Base-by-base conservation (phyloP, 2,329 filamentous ascomycete genomes). In the Coniosporium tulheliwenetii region DNA sequence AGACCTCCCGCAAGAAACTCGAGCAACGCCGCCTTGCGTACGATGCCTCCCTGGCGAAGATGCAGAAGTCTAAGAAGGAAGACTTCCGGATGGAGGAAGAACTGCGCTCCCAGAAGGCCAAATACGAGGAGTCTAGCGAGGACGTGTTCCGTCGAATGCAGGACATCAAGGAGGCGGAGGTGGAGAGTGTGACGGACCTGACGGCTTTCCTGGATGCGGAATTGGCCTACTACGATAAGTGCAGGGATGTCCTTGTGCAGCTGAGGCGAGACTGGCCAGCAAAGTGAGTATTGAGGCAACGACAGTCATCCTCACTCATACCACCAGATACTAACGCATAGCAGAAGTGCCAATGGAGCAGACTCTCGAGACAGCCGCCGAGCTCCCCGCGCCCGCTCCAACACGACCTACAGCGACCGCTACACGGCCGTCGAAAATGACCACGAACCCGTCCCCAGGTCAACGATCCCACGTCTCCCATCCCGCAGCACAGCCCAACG, bases 21-120 rank as follows among this genome's bases (percentile, higher is more conserved):
- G 91, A 96, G 58, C 83, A 70, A 53, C 79, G 89, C 43, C 77
- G 89, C 44, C 70, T 96, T 43, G 86, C 86, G 47, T 95, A 93
- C 59, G 89, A 96, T 58, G 81, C 89, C 30, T 87, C 83, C 45
- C 77, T 85, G 38, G 76, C 77, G 47, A 95, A 94, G 67, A 79
- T 94, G 75, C 80, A 93, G 54, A 95, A 94, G 62, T 79, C 81
- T 16, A 93, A 93, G 66, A 85, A 81, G 53, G 89, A 96, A 54
- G 89, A 96, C 58, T 93, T 91, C 65, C 74, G 85, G 46, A 72
- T 91, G 42, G 91, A 96, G 60, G 89, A 96, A 57, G 89, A 96
- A 61, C 73, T 94, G 41, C 81, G 89, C 42, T 74, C 78, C 26
- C 85, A 91, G 58, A 93, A 93, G 60, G 83, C 85, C 52, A 96